Evolutionary conservation across 257 asterid genomes (phyloP), one percentile per base, ranked within the genome.

Genomic region (Plantago ovata): DNA sequence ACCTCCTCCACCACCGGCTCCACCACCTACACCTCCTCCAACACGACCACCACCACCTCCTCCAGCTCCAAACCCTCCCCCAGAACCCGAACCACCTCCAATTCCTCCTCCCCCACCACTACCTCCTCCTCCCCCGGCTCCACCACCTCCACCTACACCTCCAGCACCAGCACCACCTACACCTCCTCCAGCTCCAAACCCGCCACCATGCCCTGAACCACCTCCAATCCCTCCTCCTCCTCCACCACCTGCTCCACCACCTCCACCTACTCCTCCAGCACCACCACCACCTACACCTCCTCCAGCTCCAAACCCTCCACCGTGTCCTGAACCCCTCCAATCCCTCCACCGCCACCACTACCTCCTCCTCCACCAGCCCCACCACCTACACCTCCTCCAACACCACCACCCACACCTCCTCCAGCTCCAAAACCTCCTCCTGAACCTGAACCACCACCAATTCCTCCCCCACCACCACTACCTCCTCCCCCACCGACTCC

Each of bases 1-100:
- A 40, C 72, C 72, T 6, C 72, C 72, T 1, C 77, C 77, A 10
- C 36, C 72, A 4, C 76, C 76, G 42, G 63, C 67, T n/a, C 76
- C 76, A 1, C 53, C 72, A 48, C 77, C 72, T 0, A 44, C 43
- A 10, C 77, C 77, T 0, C 65, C 69, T 13, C 77, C 77, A 0
- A 21, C 32, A 1, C 73, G 73, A 0, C 56, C 22, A 16, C 79
- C 75, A 0, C 69, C 69, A 13, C 79, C 79, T 0, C 49, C 59
- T 0, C 76, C 76, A 11, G 46, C 16, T 14, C 76, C 76, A 18
- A 15, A 13, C 3, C 76, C 76, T 0, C 58, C 72, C 11, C n/a
- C n/a, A n/a, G n/a, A n/a, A n/a, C n/a, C n/a, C n/a, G n/a, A n/a
- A n/a, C 71, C 76, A 15, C 68, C 76, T 18, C 76, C 76, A 10